Conservation (phyloP, 129 eudicot species). For the Flaveria trinervia region DNA sequence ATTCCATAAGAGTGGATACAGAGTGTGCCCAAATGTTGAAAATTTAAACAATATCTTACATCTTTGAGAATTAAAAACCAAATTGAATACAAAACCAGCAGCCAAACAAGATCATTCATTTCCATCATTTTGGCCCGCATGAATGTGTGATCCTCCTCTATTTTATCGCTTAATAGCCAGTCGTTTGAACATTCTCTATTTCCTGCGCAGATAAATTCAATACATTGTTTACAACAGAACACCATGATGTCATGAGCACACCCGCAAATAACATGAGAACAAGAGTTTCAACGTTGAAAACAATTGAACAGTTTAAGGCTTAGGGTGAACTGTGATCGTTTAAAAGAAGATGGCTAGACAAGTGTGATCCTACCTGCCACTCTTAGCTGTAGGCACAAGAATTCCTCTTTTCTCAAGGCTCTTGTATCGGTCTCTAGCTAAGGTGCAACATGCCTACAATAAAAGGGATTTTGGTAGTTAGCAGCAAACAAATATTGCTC, state of each 20-base stretch:
- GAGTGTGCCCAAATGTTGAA: neutral
- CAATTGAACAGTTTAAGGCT: neutral
- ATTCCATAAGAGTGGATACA: neutral
- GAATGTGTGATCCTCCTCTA: neutral
- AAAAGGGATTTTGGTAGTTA: neutral
- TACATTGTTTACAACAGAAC: neutral
- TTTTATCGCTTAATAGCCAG: neutral
- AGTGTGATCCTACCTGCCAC: conserved; percentile 52
- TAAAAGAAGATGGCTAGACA: neutral
- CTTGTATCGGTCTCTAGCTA: conserved; percentile 87
- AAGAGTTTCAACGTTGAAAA: neutral
- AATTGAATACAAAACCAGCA: neutral
- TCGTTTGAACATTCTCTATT: neutral
- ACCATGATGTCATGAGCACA: neutral
- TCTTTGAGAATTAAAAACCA: neutral
- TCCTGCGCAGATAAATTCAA: conserved; percentile 20
- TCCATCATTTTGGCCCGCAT: neutral
- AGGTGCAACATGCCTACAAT: conserved; percentile 80
- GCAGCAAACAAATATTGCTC: neutral
- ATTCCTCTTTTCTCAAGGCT: conserved; percentile 94
- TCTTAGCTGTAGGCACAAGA: conserved; percentile 76
- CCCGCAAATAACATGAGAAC: no score
- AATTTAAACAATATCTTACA: conserved; percentile 8
- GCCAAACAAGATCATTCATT: neutral
- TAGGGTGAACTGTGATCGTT: no score